Evolutionary conservation across 192 early-diverging fungal species (phyloP), one percentile per base, ranked within the genome.

Genomic region (Umbelopsis ramanniana): DNA sequence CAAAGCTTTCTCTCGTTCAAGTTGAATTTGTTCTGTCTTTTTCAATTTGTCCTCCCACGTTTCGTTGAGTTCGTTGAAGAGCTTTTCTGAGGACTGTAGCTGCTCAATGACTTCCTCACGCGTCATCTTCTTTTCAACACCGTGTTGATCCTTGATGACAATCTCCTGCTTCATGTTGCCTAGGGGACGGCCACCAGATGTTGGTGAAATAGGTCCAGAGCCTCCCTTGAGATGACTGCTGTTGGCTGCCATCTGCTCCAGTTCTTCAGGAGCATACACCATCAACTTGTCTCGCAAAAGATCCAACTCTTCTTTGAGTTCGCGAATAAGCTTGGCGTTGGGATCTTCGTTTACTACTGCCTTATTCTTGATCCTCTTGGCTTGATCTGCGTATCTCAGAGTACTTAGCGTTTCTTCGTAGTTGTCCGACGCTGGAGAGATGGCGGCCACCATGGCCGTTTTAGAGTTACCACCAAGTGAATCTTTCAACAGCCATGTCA

Each of bases 311-410:
- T 91, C 89, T 75, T 93, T 90, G 17, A 97, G 84, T 76, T 95
- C 92, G 52, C 91, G 86, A 67, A 97, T 90, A 4, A 95, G 76
- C 66, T 85, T 89, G 14, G 84, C 88, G 52, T 90, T 90, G 0
- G 93, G 91, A 70, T 95, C 93, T 78, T 97, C 95, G 77, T 97
- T 97, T 52, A 97, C 92, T 0, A 93, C 86, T 11, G 95, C 94
- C 76, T 91, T 91, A 76, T 95, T 97, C 75, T 95, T 90, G 77
- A 97, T 95, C 50, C 85, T 87, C 76, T 95, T 96, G 22, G 95
- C 96, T 45, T 95, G 89, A 70, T 96, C 93, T 5, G 93, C 94
- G 74, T 96, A 97, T 38, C 96, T 85, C 38, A 97, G 82, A 6
- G 96, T 97, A 71, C 88, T 92, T 6, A 95, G 82, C 6, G 93